Conservation (phyloP, 2,329 filamentous ascomycete species). For the Beauveria medogensis region DNA sequence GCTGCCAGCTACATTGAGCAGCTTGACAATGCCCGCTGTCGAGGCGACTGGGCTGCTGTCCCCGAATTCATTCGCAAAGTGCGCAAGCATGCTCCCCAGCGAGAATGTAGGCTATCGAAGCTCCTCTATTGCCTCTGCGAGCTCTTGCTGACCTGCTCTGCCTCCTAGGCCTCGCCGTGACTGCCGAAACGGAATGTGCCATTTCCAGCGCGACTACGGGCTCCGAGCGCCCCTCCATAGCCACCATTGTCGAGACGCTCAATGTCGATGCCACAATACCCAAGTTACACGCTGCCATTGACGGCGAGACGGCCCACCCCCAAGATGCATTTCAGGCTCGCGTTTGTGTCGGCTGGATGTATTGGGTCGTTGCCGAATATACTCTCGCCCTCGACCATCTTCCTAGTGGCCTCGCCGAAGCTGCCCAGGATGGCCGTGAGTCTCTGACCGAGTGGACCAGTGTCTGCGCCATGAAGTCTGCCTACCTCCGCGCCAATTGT, state of each 20-base stretch:
- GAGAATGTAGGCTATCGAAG: constrained; percentile 59
- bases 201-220: constrained; percentile 46
- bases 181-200: constrained; percentile 60
- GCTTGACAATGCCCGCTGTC: constrained; percentile 80
- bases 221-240: constrained; percentile 33
- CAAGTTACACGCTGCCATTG: constrained; percentile 48
- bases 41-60: constrained; percentile 78
- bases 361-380: constrained; percentile 70
- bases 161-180: constrained; percentile 56
- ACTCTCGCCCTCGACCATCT: constrained; percentile 51
- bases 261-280: constrained; percentile 39
- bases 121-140: constrained; percentile 4
- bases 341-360: constrained; percentile 76
- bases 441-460: constrained; percentile 66
- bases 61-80: constrained; percentile 89
- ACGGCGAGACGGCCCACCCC: constrained; percentile 42
- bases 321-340: constrained; percentile 69
- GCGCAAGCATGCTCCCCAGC: constrained; percentile 82
- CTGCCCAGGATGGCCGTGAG: constrained; percentile 44
- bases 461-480: constrained; percentile 71
- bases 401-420: constrained; percentile 53
- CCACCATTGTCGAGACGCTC: constrained; percentile 34
- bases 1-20: constrained; percentile 71
- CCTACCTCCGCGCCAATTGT: constrained; percentile 66
- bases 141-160: not conserved